These are phyloP conservation scores for Magnaporthales sp. DNA, from an alignment of 2,329 filamentous ascomycete genomes.

Conservation along the genomic window DNA sequence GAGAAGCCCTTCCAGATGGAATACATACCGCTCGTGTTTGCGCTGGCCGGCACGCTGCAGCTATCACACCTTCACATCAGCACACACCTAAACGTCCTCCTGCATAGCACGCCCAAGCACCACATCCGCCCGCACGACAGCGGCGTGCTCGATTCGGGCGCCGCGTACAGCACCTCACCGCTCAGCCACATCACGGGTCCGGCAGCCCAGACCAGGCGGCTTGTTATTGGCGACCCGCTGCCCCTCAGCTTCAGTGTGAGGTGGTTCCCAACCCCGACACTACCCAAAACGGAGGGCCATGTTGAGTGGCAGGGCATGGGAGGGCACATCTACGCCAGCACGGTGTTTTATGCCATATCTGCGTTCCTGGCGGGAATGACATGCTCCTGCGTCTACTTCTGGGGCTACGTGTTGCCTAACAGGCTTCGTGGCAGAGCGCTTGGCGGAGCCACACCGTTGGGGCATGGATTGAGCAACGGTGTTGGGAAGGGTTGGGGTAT, in stretches of 20 bases:
- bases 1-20: slow-evolving; percentile 40
- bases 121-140: slow-evolving; percentile 54
- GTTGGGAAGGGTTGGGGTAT: slow-evolving; percentile 39
- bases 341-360: slow-evolving; percentile 52
- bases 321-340: slow-evolving; percentile 54
- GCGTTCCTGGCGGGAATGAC: slow-evolving; percentile 48
- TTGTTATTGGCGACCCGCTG: slow-evolving; percentile 82
- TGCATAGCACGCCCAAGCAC: slow-evolving; percentile 61
- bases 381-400: slow-evolving; percentile 48
- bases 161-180: slow-evolving; percentile 77
- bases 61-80: slow-evolving; percentile 83
- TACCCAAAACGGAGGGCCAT: slow-evolving; percentile 59
- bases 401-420: slow-evolving; percentile 49
- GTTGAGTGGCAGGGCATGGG: slow-evolving; percentile 59
- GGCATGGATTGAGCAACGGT: slow-evolving; percentile 40
- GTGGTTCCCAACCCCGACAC: slow-evolving; percentile 72
- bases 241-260: slow-evolving; percentile 71
- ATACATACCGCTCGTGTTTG: slow-evolving; percentile 81
- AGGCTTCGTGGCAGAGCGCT: slow-evolving; percentile 40
- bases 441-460: slow-evolving; percentile 49
- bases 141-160: slow-evolving; percentile 77
- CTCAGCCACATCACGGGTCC: slow-evolving; percentile 47
- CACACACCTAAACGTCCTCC: slow-evolving; percentile 79
- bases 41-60: slow-evolving; percentile 82
- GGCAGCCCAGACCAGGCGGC: slow-evolving; percentile 37